These are phyloP conservation scores for Boletus pseudopeckii DNA, from an alignment of 768 basidiomycete genomes.

Conservation along the genomic window DNA sequence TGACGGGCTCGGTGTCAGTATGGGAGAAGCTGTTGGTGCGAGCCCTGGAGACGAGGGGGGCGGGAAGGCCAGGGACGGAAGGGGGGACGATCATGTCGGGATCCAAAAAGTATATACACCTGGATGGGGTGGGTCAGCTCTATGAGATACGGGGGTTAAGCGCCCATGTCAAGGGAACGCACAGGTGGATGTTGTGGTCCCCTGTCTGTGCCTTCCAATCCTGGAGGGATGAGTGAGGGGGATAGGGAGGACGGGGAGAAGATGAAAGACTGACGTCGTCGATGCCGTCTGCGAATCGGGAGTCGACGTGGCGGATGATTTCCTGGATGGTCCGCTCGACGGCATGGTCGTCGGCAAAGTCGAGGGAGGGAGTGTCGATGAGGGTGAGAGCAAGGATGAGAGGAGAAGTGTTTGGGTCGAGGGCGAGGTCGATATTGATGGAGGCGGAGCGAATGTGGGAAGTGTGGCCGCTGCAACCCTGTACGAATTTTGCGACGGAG, in stretches of 20 bases:
- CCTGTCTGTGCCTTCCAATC: constrained; percentile 68
- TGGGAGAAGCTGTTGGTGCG: constrained; percentile 72
- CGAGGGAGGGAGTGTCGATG: constrained; percentile 80
- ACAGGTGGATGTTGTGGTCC: constrained; percentile 83
- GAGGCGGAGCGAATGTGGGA: constrained; percentile 67
- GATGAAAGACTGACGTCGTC: constrained; percentile 63
- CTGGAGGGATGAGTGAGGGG: constrained; percentile 37
- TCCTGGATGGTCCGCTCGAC: constrained; percentile 65
- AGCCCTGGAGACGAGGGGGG: constrained; percentile 62
- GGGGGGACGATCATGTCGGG: constrained; percentile 78
- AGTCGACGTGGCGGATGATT: constrained; percentile 68
- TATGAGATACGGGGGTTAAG: constrained; percentile 14
- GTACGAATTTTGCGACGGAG: constrained; percentile 79
- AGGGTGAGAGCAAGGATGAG: constrained; percentile 62
- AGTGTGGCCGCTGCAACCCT: constrained; percentile 69
- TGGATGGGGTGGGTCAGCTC: constrained; percentile 33
- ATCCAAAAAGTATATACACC: constrained; percentile 86
- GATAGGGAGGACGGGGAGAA: constrained; percentile 15
- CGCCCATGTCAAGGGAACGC: constrained; percentile 36
- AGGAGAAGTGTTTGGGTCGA: constrained; percentile 42
- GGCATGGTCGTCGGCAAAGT: constrained; percentile 63
- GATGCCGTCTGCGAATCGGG: constrained; percentile 66
- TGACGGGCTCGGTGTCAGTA: constrained; percentile 69
- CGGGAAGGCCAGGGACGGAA: constrained; percentile 61
- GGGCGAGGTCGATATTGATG: constrained; percentile 65